Evolutionary conservation across 768 basidiomycete genomes (phyloP).

Genomic region (Lentinula raphanica): DNA sequence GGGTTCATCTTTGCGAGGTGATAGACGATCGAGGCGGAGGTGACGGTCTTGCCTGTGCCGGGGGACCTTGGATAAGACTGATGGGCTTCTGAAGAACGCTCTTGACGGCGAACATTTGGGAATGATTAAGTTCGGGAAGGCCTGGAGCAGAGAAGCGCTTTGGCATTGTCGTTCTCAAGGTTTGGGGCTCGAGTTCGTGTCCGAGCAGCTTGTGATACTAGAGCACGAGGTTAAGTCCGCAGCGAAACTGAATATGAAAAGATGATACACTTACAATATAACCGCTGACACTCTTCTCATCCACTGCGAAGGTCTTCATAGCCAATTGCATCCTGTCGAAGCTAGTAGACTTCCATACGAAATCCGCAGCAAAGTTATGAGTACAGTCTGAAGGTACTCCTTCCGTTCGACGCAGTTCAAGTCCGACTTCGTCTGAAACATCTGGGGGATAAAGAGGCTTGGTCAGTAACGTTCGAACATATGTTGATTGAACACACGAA

Average conservation of each 20-base stretch:
- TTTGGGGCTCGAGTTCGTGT: constrained; percentile 94
- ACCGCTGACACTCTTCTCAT: constrained; percentile 98
- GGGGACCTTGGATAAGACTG: constrained; percentile 96
- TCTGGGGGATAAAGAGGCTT: constrained; percentile 44
- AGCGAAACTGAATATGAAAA: not conserved
- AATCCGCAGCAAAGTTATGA: constrained; percentile 95
- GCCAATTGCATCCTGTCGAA: constrained; percentile 99
- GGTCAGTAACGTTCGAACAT: not conserved
- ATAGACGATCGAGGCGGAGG: constrained; percentile 97
- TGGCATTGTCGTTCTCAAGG: constrained; percentile 87
- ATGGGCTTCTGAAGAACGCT: constrained; percentile 97
- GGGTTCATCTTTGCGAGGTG: constrained; percentile 99
- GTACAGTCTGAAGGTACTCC: constrained; percentile 92
- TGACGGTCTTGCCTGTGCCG: constrained; percentile 99
- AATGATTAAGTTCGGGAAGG: constrained; percentile 96
- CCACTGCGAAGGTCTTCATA: constrained; percentile 99
- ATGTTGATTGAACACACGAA: constrained; percentile 33
- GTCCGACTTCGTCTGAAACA: constrained; percentile 95
- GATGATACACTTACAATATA: constrained; percentile 72
- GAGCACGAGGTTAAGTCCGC: not conserved
- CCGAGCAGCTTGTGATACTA: constrained; percentile 98
- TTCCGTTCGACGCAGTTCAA: constrained; percentile 86
- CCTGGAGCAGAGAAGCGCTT: constrained; percentile 97
- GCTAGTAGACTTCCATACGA: constrained; percentile 99
- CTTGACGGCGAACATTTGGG: constrained; percentile 99